Conservation (phyloP, 2,329 filamentous ascomycete species). For the Achaetomium macrosporum region DNA sequence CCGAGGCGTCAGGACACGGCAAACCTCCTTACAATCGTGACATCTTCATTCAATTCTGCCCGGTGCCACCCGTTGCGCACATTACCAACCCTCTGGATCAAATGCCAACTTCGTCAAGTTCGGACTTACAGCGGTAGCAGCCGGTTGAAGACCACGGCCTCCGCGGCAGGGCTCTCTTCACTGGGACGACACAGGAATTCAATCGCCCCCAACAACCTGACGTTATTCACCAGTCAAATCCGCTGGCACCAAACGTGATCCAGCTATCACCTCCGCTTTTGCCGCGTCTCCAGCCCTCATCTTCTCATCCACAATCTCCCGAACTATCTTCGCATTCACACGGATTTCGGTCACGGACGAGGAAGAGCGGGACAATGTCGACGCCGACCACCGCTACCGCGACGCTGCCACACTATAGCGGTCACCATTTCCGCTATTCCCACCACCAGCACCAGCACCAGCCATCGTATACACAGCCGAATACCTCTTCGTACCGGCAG, state of each 20-base stretch:
- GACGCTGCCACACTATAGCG: slow-evolving; percentile 63
- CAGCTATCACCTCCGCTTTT: slow-evolving; percentile 7
- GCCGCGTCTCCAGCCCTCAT: background rate
- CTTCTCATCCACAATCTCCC: background rate
- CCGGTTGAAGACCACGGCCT: no score
- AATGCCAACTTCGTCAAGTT: no score
- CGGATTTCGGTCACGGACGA: slow-evolving; percentile 10
- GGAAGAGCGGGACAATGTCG: slow-evolving; percentile 53
- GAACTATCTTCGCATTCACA: slow-evolving; percentile 7
- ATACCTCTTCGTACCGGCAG: slow-evolving; percentile 34
- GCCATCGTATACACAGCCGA: slow-evolving; percentile 43
- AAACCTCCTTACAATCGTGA: no score
- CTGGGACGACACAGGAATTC: background rate
- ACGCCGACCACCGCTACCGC: slow-evolving; percentile 73
- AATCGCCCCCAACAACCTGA: background rate
- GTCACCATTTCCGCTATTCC: slow-evolving; percentile 58
- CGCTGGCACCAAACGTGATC: slow-evolving; percentile 12
- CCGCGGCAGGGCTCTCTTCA: no score
- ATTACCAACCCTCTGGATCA: no score
- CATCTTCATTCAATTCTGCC: no score
- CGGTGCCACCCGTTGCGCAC: no score
- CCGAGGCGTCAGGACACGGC: no score
- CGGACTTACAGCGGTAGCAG: no score
- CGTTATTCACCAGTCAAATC: slow-evolving; percentile 16
- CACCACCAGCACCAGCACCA: slow-evolving; percentile 43